phyloP scores from a whole-genome alignment of 2,329 filamentous ascomycete genomes.

The Fusarium sp. region DNA sequence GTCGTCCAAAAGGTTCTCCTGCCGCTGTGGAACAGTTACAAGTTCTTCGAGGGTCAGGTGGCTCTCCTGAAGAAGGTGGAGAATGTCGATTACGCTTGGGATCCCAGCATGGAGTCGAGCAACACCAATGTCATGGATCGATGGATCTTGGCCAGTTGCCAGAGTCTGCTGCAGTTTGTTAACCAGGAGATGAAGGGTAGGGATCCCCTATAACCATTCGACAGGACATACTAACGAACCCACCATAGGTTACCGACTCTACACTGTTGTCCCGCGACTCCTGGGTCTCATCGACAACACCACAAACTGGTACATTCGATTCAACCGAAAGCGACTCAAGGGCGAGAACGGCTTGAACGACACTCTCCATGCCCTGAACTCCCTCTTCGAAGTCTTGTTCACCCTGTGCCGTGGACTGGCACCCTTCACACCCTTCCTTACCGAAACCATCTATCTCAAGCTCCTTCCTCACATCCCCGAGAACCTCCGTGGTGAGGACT shows the following conservation, averaged over 20 bases:
- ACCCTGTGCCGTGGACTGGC: constrained; percentile 89
- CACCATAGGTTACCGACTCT: constrained; percentile 74
- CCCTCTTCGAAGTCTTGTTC: constrained; percentile 92
- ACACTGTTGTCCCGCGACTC: constrained; percentile 90
- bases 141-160: constrained; percentile 94
- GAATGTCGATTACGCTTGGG: constrained; percentile 80
- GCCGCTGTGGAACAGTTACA: constrained; percentile 96
- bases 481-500: constrained; percentile 75
- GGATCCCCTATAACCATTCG: constrained; percentile 40
- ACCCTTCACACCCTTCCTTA: constrained; percentile 95
- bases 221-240: constrained; percentile 7
- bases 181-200: constrained; percentile 89
- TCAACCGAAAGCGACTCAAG: constrained; percentile 92
- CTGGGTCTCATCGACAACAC: constrained; percentile 90
- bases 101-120: constrained; percentile 78
- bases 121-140: constrained; percentile 95
- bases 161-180: constrained; percentile 90
- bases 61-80: constrained; percentile 87
- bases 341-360: constrained; percentile 88
- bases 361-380: constrained; percentile 90
- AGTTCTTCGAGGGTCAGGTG: constrained; percentile 94
- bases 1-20: constrained; percentile 92
- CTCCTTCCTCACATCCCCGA: constrained; percentile 86
- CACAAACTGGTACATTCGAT: constrained; percentile 99
- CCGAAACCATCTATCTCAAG: constrained; percentile 91